Base-by-base conservation (phyloP, 805 yeast species). In the Candida succiphila region DNA sequence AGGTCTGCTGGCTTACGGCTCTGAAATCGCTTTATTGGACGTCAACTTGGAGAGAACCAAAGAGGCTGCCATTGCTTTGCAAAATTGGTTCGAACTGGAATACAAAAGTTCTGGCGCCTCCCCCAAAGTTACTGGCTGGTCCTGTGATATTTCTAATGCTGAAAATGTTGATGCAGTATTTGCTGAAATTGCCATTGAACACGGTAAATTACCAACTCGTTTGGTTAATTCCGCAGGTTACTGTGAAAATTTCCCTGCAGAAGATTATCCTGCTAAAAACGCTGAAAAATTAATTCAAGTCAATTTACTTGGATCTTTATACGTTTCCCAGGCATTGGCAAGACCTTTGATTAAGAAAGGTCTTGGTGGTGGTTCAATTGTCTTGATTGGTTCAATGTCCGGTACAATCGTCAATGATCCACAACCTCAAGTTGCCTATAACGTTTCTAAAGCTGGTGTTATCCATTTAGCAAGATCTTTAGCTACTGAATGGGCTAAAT, bases 381-480 rank as follows among this genome's bases (percentile, higher is more conserved):
- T 78, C 37, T 63, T 79, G 58, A 69, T 79, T 44, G 87, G 83
- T n/a, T 78, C 85, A 38, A 79, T 79, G 87, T 75, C 83, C 7
- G 88, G 86, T 35, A 68, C 77, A 38, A 76, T 79, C 45, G 86
- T 78, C 40, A 79, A 79, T 56, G 79, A 75, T 52, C 88, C 88
- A 24, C 87, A 79, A 54, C 84, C 84, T 16, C 87, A 79, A 58
- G 69, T 75, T 42, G 82, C 82, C 45, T 82, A 82, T 69, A 82
- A 82, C 67, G 77, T 79, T 82, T 69, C 89, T 46, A 82, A 82
- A 63, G 92, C 92, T 14, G 92, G 88, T 52, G 89, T 81, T 28
- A 80, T 81, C 47, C 92, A 82, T 59, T 63, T 82, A 68, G 82
- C 72, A 35, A 73, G 74, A 54, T 72, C 88, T 3, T 61, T 82